Base-by-base conservation (phyloP, 495 filamentous ascomycete species). In the Hyaloscypha finlandica region DNA sequence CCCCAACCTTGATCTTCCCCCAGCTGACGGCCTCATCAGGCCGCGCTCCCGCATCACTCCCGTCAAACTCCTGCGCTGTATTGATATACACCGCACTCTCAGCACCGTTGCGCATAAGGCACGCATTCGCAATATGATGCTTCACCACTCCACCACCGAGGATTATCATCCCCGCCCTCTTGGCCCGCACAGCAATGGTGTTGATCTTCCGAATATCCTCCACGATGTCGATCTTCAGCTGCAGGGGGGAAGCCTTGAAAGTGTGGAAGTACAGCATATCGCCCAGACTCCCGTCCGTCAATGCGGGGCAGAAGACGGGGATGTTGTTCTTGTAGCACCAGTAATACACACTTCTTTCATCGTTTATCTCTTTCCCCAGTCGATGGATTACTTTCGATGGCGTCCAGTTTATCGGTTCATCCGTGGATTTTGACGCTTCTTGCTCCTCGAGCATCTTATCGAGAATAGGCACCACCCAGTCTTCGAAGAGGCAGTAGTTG, bases 241-340 rank as follows among this genome's bases (percentile, higher is more conserved):
- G 89, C 67, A 81, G 77, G 1, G 94, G 95, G 16, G 90, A 92
- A 0, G 90, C 80, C 73, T 90, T 92, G 85, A 89, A 99, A 2
- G 93, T 95, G 79, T 98, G 93, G 77, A 97, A 97, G 76, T 96
- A 97, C 30, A 98, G 78, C 96, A 99, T 99, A 74, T 99, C 95
- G 0, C 95, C 96, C 20, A 98, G 78, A 59, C 90, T 94, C 6
- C 95, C 96, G 71, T 99, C 95, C 2, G 96, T 99, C 68, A 98
- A 79, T 9, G 95, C 95, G 0, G 95, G 96, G 73, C 94, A 97
- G 83, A 98, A 99, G 11, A 99, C 88, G 0, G 95, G 96, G 61
- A 98, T 98, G 76, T 92, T 78, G 79, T 99, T 97, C 75, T 89
- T 90, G 74, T 88, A 92, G 0, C 93, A 93, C 95, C 95, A 98